Evolutionary conservation across 768 basidiomycete species (phyloP).

Genomic region (Boletus tylopilopsis): DNA sequence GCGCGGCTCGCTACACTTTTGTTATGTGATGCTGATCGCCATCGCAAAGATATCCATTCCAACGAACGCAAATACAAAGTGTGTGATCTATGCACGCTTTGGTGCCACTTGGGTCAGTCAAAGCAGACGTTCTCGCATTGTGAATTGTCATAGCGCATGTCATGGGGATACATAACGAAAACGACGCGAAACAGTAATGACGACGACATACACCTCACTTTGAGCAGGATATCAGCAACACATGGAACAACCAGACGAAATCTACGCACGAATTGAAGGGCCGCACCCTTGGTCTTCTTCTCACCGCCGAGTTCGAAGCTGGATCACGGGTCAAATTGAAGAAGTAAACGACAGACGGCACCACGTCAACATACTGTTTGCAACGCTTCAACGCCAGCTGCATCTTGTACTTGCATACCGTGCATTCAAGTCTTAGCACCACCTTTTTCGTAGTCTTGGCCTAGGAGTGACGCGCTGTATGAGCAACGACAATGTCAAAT

Average conservation of each 20-base stretch:
- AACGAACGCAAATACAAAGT: no score
- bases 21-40: no score
- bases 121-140: no score
- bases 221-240: slow-evolving; percentile 1
- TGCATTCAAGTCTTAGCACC: slow-evolving; percentile 96
- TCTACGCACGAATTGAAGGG: slow-evolving; percentile 82
- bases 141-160: slow-evolving; percentile 24
- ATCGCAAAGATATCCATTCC: no score
- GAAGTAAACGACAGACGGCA: neutral
- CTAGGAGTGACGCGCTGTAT: slow-evolving; percentile 34
- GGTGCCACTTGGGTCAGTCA: no score
- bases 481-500: neutral
- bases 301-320: slow-evolving; percentile 99
- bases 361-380: slow-evolving; percentile 86
- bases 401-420: slow-evolving; percentile 98
- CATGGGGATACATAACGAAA: slow-evolving; percentile 28
- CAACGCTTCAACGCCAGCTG: slow-evolving; percentile 95
- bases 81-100: no score
- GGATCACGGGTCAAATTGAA: slow-evolving; percentile 1
- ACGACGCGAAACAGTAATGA: slow-evolving; percentile 12
- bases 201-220: slow-evolving; percentile 22
- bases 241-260: neutral
- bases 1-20: neutral
- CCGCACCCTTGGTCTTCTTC: slow-evolving; percentile 99
- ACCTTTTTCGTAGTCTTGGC: slow-evolving; percentile 99